Evolutionary conservation across 106 monocot genomes (phyloP), one percentile per base, ranked within the genome.

Genomic region (Iris macrosiphon): DNA sequence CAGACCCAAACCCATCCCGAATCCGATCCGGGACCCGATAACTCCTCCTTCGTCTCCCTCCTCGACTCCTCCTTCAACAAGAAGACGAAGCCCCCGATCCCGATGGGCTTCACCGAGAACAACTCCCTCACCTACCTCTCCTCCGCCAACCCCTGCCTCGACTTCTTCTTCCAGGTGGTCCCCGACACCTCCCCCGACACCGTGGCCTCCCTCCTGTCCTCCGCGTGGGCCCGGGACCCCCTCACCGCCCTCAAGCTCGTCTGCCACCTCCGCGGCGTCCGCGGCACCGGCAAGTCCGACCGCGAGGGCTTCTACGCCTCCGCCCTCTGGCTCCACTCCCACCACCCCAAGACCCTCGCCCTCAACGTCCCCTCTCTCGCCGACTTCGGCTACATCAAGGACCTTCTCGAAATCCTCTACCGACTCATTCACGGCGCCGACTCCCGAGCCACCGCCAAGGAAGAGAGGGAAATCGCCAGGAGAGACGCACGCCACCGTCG

Each of bases 91-190:
- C 30, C 20, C 6, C 55, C 57, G 15, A 18, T 46, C 24, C 15
- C 6, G 11, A 80, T 39, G 72, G 84, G 79, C 26, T 22, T 44
- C 6, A 79, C 79, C 17, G 75, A 80, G 62, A 75, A 80, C 45
- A 1, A n/a, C 35, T 80, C 80, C n/a, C 27, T 71, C 12, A 80
- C 79, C 22, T 85, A 41, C 52, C 52, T 64, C 47, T 48, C 57
- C 52, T 69, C 85, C 14, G 75, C 76, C 39, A 69, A 85, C 57
- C 72, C 85, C 25, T 65, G 57, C 56, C 72, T 85, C 29, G 85
- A 75, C 26, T 75, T 69, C 51, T 69, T 69, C 60, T 69, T 69
- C 75, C 67, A 75, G 3, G 62, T 68, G 15, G 74, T 75, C 42
- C 79, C 73, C 17, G 25, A 31, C 26, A 81, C 67, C 20, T 45